A percentile compares a stretch with the other conserved stretches of the same genome.
phyloP scores from a whole-genome alignment of 352 stramenopile species.

The Sclerospora graminicola region DNA sequence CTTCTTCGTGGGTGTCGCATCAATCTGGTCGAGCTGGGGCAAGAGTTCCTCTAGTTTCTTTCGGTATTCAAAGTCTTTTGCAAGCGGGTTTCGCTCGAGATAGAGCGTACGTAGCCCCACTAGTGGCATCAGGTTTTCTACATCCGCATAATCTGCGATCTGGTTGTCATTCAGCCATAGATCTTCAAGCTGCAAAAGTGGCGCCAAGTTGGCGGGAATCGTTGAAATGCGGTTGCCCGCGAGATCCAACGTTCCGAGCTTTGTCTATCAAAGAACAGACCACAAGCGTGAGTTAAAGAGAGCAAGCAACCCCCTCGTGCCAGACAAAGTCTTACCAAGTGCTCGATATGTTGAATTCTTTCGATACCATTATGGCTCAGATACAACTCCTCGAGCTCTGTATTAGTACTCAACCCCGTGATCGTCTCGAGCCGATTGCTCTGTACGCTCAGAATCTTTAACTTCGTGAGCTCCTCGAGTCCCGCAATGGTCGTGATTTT shows the following conservation, averaged over 20 bases:
- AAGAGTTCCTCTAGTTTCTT: constrained; percentile 87
- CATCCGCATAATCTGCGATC: constrained; percentile 47
- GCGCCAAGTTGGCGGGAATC: constrained; percentile 36
- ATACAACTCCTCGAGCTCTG: constrained; percentile 93
- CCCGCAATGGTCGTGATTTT: constrained; percentile 92
- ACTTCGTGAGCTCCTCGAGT: constrained; percentile 78
- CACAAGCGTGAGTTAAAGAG: neutral
- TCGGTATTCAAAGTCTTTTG: constrained; percentile 91
- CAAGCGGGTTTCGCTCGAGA: constrained; percentile 93
- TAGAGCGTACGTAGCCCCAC: constrained; percentile 88
- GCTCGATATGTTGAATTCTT: constrained; percentile 57
- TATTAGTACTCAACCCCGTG: constrained; percentile 83
- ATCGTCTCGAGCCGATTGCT: constrained; percentile 94
- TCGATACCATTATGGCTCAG: constrained; percentile 96
- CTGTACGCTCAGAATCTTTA: constrained; percentile 87
- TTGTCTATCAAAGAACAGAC: constrained; percentile 25
- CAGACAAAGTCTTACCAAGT: constrained; percentile 43
- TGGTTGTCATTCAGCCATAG: constrained; percentile 76
- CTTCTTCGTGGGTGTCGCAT: constrained; percentile 75
- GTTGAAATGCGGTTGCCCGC: constrained; percentile 73
- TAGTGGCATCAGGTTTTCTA: constrained; percentile 66
- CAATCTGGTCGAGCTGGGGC: constrained; percentile 91
- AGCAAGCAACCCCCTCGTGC: neutral
- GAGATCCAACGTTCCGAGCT: constrained; percentile 57
- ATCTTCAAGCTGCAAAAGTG: constrained; percentile 45